phyloP scores from a whole-genome alignment of 2,329 filamentous ascomycete genomes.

The Colletotrichum costaricense region DNA sequence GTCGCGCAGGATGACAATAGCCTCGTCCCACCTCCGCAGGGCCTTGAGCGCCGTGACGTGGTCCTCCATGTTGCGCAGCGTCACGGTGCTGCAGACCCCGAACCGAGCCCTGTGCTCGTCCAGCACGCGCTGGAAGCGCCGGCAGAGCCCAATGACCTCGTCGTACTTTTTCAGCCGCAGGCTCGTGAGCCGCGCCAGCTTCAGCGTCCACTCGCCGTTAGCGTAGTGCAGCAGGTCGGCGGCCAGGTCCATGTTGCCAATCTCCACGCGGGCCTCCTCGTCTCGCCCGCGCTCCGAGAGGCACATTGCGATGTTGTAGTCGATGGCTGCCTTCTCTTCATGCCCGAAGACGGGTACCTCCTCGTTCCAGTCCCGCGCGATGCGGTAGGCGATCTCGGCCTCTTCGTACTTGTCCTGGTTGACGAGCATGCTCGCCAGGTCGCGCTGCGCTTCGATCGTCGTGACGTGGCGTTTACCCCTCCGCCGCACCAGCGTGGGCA shows the following conservation, averaged over 20 bases:
- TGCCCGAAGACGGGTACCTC: slow-evolving; percentile 33
- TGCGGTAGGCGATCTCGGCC: slow-evolving; percentile 34
- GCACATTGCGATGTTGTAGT: slow-evolving; percentile 38
- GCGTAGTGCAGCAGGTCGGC: slow-evolving; percentile 37
- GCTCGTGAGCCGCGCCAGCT: slow-evolving; percentile 35
- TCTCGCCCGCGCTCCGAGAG: slow-evolving; percentile 36
- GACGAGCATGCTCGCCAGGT: slow-evolving; percentile 37
- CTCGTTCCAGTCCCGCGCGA: slow-evolving; percentile 37
- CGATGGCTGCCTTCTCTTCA: slow-evolving; percentile 38
- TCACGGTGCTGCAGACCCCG: slow-evolving; percentile 27
- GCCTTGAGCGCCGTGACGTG: slow-evolving; percentile 32
- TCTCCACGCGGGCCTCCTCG: slow-evolving; percentile 27
- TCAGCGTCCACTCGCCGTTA: slow-evolving; percentile 38
- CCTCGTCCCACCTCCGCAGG: slow-evolving; percentile 31
- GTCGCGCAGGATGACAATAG: slow-evolving; percentile 31
- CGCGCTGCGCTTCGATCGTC: slow-evolving; percentile 38
- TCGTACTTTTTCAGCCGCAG: slow-evolving; percentile 31
- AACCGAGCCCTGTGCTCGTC: slow-evolving; percentile 33
- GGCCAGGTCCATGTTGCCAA: slow-evolving; percentile 34
- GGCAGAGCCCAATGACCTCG: slow-evolving; percentile 34
- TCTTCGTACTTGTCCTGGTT: slow-evolving; percentile 36
- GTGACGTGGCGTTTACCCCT: slow-evolving; percentile 33
- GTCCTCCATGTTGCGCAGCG: slow-evolving; percentile 34
- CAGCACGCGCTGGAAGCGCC: slow-evolving; percentile 29
- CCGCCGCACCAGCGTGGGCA: slow-evolving; percentile 32